Evolutionary conservation across 306 rosid species (phyloP), one percentile per base, ranked within the genome.

Genomic region (Fragaria vesca): DNA sequence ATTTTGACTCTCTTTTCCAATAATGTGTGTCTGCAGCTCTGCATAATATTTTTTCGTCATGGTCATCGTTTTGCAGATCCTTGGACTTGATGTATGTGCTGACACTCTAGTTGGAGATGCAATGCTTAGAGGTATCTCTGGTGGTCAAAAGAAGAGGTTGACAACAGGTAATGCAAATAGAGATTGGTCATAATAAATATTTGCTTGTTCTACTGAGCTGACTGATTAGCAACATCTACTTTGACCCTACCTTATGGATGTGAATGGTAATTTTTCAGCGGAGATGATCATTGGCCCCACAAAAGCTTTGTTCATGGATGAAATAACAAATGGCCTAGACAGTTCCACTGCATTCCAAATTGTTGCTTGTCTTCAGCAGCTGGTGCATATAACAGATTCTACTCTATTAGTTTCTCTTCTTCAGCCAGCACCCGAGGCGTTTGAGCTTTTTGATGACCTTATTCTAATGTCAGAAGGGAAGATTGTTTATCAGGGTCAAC

Each of bases 361-460:
- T 40, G 80, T 81, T 36, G 65, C 84, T 54, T 87, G 84, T 51
- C 86, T 84, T 62, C 86, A 81, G 65, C 86, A 84, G 43, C 34
- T 84, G 10, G 90, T 66, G 51, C 86, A 79, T 24, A 70, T 84
- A 20, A 79, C 84, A 12, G 84, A 87, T 58, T 73, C 74, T 40
- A 85, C 89, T 0, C 42, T 77, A 17, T 71, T 88, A 12, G 75
- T 83, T 46, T 88, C 91, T 2, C 91, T 88, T 76, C 88, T 88
- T 46, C 91, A 88, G 74, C 91, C 89, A 21, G 79, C 91, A 48
- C 89, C 91, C 0, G 89, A 88, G 67, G 75, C 82, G 30, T 85
- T 85, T 54, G 86, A 85, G 6, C 87, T 83, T 69, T 88, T 88
- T 38, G 89, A 88, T 72, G 91, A 85, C 60, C 47, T 88, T 4